Evolutionary conservation across 1,139 yeast genomes (phyloP).

Genomic region (Arxiozyma bovina): DNA sequence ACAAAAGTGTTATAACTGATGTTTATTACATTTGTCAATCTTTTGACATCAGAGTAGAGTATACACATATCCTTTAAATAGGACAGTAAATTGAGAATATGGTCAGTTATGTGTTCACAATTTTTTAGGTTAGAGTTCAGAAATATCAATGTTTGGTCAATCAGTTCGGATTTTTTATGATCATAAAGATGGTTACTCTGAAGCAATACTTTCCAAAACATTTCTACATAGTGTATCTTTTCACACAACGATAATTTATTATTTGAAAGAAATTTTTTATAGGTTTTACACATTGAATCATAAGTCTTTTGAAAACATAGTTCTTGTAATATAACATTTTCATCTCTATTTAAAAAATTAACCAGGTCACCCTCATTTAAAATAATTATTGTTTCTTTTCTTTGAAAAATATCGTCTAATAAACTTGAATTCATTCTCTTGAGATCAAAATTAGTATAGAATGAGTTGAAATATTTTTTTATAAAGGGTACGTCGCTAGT

Average conservation of each 20-base stretch:
- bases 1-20: constrained; percentile 27
- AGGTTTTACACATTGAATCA: not conserved
- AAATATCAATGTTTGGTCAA: constrained; percentile 6
- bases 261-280: not conserved
- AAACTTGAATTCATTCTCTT: not conserved
- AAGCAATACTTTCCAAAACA: not conserved
- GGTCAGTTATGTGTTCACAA: not conserved
- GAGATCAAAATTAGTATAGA: not conserved
- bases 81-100: not conserved
- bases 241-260: not conserved
- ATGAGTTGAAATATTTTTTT: not conserved
- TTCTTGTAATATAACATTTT: not conserved
- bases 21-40: constrained; percentile 29
- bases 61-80: constrained; percentile 10
- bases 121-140: constrained; percentile 4
- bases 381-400: not conserved
- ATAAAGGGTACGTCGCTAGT: not conserved
- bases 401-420: not conserved
- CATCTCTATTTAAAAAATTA: not conserved
- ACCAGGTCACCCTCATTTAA: not conserved
- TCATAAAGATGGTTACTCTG: not conserved
- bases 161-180: not conserved
- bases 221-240: not conserved
- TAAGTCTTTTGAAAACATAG: not conserved
- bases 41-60: constrained; percentile 19